phyloP scores from a whole-genome alignment of 2,329 filamentous ascomycete genomes.

The Colletotrichum lentis region DNA sequence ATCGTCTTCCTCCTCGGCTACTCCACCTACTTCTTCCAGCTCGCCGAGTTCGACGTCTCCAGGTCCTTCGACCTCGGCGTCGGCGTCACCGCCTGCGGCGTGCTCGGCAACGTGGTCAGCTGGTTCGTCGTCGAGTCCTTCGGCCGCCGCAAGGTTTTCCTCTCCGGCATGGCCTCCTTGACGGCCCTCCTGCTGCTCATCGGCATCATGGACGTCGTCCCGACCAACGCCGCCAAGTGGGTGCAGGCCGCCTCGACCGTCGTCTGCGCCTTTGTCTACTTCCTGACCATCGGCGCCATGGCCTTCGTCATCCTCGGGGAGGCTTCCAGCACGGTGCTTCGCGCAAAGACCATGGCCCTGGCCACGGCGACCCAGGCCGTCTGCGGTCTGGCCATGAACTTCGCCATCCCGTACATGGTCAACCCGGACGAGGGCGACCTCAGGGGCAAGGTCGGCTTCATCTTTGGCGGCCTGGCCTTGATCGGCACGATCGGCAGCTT shows the following conservation, averaged over 20 bases:
- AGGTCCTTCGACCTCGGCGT: slow-evolving; percentile 53
- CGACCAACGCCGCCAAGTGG: slow-evolving; percentile 52
- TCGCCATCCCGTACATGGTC: slow-evolving; percentile 43
- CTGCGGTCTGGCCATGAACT: slow-evolving; percentile 46
- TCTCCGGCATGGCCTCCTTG: slow-evolving; percentile 52
- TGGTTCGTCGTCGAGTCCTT: slow-evolving; percentile 51
- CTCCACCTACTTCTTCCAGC: slow-evolving; percentile 63
- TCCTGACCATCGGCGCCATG: slow-evolving; percentile 48
- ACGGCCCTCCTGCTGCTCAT: slow-evolving; percentile 52
- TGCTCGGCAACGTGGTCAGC: slow-evolving; percentile 54
- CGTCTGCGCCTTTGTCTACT: slow-evolving; percentile 49
- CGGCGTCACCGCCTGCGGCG: slow-evolving; percentile 49
- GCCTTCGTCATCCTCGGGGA: slow-evolving; percentile 62
- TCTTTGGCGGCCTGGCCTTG: slow-evolving; percentile 38
- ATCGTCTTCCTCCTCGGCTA: slow-evolving; percentile 67
- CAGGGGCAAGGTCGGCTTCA: slow-evolving; percentile 45
- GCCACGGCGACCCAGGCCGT: slow-evolving; percentile 53
- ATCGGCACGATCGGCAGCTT: slow-evolving; percentile 40
- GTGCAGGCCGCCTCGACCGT: slow-evolving; percentile 60
- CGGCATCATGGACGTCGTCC: slow-evolving; percentile 56
- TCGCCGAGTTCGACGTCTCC: slow-evolving; percentile 50
- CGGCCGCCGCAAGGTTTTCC: slow-evolving; percentile 54
- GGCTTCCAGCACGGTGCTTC: slow-evolving; percentile 54
- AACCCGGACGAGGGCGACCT: slow-evolving; percentile 45
- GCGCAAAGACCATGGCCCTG: slow-evolving; percentile 55